Conservation (phyloP, 2,329 filamentous ascomycete genomes). For the Thelonectria blattea region DNA sequence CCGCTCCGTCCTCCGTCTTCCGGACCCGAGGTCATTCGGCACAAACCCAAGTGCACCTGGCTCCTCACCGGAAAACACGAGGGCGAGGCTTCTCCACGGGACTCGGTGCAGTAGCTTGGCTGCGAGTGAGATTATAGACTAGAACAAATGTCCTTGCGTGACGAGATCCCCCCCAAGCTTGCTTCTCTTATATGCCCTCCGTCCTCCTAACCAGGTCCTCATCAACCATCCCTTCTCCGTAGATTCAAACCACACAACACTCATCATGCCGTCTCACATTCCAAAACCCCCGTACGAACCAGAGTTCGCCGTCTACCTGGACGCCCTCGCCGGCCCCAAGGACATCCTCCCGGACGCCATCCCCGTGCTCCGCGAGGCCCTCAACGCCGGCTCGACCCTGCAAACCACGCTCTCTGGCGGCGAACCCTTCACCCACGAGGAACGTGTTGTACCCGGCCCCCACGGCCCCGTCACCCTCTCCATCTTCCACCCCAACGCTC, state of each 20-base stretch:
- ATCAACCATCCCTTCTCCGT: not conserved
- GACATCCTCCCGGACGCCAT: slow-evolving; percentile 27
- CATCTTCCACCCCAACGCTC: slow-evolving; percentile 27
- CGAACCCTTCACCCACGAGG: slow-evolving; percentile 32
- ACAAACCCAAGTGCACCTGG: not conserved
- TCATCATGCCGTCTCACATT: slow-evolving; percentile 21
- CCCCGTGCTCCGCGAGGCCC: slow-evolving; percentile 21
- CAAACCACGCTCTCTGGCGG: slow-evolving; percentile 19
- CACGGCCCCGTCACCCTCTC: slow-evolving; percentile 28
- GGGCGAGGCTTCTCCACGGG: slow-evolving; percentile 2
- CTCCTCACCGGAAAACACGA: not conserved
- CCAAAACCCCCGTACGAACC: slow-evolving; percentile 31
- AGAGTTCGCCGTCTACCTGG: slow-evolving; percentile 27
- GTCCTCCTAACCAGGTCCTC: not conserved
- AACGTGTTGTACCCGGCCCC: slow-evolving; percentile 26
- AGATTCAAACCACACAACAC: not conserved
- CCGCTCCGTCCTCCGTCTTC: not conserved
- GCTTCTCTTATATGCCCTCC: not conserved
- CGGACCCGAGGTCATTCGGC: slow-evolving; percentile 22
- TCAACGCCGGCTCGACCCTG: slow-evolving; percentile 19
- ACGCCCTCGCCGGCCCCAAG: slow-evolving; percentile 17
- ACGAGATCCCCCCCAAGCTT: no score
- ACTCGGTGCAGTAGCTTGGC: not conserved
- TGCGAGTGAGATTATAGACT: slow-evolving; percentile 3
- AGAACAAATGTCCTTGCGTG: no score